Base-by-base conservation (phyloP, 1,284 basidiomycete genomes). In the Microbotryum silenes-acaulis region DNA sequence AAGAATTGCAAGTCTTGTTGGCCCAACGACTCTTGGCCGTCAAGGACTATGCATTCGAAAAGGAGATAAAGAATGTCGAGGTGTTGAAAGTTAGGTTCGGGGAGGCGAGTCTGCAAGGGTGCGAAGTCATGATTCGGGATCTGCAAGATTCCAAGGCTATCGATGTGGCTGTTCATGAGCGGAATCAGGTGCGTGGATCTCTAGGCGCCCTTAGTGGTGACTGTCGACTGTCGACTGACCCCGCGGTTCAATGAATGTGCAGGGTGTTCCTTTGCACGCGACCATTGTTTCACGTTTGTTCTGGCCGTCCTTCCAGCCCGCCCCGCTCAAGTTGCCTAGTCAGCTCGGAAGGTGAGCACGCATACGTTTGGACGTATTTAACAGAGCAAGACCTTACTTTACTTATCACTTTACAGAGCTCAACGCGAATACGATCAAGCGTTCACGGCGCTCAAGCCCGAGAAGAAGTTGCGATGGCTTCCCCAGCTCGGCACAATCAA, bases 121-220 rank as follows among this genome's bases (percentile, higher is more conserved):
- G 91, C 78, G 92, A 97, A 73, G 91, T 97, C 62, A 97, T 97
- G 92, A 77, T 97, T 72, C 88, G 86, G 72, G 92, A 97, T 75
- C 88, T 97, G 83, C 86, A 89, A 7, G 91, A 96, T 74, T 94
- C 92, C 48, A 87, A 86, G 70, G 82, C 90, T 47, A 88, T 86
- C 56, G 88, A 97, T 73, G 82, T 83, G 31, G 86, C 87, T 74
- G 83, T 96, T 6, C 89, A 93, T 70, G 81, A 84, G 0, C 84
- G 87, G 70, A 81, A 81, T 56, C 62, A 78, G 53, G 89, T 89
- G 67, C 69, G 33, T 58, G n/a, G 27, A n/a, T 23, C 21, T 50
- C 48, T 14, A 20, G 8, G 21, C n/a, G 27, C 21, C 33, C n/a
- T 31, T 50, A 18, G 25, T 48, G 9, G 20, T n/a, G 16, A n/a